Evolutionary conservation across 2,329 filamentous ascomycete genomes (phyloP).

Genomic region (Diaporthe sp.): DNA sequence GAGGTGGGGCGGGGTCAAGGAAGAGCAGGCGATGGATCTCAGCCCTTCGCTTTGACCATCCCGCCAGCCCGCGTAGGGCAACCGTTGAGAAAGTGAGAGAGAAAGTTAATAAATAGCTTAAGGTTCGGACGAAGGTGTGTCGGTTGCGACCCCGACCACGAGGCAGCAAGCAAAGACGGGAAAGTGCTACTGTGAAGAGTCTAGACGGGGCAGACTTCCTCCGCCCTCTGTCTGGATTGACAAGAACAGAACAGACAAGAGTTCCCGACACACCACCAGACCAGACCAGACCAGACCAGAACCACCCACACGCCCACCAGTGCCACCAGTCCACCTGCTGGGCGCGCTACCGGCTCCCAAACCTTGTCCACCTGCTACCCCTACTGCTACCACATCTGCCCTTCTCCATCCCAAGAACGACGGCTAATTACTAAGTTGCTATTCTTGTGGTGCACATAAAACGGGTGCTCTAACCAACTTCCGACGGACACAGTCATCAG

Average conservation of each 20-base stretch:
- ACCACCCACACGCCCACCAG: not conserved
- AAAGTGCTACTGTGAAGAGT: not conserved
- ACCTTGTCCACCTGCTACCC: not conserved
- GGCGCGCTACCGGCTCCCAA: not conserved
- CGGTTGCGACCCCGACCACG: constrained; percentile 13
- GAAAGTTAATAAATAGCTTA: not conserved
- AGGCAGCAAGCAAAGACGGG: not conserved
- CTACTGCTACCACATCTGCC: not conserved
- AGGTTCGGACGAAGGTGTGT: constrained; percentile 16
- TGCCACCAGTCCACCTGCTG: no score
- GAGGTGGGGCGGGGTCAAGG: not conserved
- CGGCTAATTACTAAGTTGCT: constrained; percentile 1
- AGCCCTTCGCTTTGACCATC: constrained; percentile 13
- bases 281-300: no score
- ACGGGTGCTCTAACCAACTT: constrained; percentile 13
- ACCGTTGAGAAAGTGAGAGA: not conserved
- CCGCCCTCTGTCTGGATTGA: not conserved
- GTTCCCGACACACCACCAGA: no score
- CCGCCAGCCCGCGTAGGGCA: constrained; percentile 12
- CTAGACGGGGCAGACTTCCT: not conserved
- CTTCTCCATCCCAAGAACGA: not conserved
- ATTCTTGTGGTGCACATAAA: not conserved
- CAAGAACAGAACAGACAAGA: not conserved
- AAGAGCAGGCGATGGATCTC: not conserved
- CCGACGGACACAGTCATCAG: not conserved